A percentile compares a stretch with the other conserved stretches of the same genome.
These are phyloP conservation scores for Phyllosticta capitalensis DNA, from an alignment of 2,329 filamentous ascomycete species.

Conservation along the genomic window DNA sequence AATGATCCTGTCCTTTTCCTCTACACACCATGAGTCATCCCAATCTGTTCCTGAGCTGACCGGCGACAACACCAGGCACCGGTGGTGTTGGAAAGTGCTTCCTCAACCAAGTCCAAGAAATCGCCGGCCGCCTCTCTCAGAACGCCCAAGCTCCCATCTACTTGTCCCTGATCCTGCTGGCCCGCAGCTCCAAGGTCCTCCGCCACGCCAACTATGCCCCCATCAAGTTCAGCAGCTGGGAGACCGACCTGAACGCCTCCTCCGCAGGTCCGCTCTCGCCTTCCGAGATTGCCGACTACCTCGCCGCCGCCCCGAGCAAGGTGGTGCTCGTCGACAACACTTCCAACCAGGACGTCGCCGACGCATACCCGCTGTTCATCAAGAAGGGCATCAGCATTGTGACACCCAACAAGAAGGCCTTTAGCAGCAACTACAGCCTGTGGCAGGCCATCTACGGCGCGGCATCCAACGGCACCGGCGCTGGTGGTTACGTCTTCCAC, in stretches of 20 bases:
- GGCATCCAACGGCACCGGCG: conserved; percentile 49
- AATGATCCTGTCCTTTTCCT: background rate
- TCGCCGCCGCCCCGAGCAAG: conserved; percentile 66
- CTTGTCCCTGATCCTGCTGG: conserved; percentile 73
- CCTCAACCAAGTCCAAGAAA: conserved; percentile 65
- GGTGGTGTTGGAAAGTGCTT: conserved; percentile 92
- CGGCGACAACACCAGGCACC: conserved; percentile 49
- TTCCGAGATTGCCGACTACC: conserved; percentile 64
- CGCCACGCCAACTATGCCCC: conserved; percentile 64
- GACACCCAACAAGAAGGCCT: conserved; percentile 97
- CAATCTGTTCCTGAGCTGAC: background rate
- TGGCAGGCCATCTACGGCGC: conserved; percentile 82
- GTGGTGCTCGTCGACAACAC: conserved; percentile 92
- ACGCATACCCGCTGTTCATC: conserved; percentile 73
- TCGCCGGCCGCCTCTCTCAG: conserved; percentile 50
- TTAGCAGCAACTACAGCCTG: conserved; percentile 68
- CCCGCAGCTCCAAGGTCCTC: conserved; percentile 75
- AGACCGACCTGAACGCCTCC: conserved; percentile 53
- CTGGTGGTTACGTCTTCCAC: conserved; percentile 74
- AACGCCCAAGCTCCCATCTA: conserved; percentile 50
- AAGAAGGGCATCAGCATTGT: conserved; percentile 78
- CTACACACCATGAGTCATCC: background rate
- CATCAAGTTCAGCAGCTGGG: conserved; percentile 52
- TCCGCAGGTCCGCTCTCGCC: conserved; percentile 56
- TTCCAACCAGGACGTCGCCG: conserved; percentile 76